Percentiles rank a stretch among this genome's conserved stretches.
These are phyloP conservation scores for Dactylellina parvicollis DNA, from an alignment of 2,329 filamentous ascomycete genomes.

Conservation along the genomic window DNA sequence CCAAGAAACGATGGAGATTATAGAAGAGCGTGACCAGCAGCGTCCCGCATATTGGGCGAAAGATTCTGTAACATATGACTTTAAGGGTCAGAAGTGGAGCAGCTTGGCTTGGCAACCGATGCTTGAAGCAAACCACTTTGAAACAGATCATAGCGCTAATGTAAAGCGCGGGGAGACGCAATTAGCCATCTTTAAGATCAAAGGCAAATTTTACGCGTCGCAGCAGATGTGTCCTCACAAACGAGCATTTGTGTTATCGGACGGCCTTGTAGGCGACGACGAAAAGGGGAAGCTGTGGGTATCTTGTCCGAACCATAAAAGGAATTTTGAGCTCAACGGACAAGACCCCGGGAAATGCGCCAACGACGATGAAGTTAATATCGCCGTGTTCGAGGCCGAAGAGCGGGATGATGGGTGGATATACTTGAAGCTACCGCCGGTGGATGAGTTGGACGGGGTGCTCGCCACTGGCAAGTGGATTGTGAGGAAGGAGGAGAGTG, in stretches of 20 bases:
- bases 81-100: slow-evolving; percentile 74
- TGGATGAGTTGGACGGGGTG: slow-evolving; percentile 80
- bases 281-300: slow-evolving; percentile 76
- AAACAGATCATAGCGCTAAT: slow-evolving; percentile 72
- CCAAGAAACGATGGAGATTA: slow-evolving; percentile 74
- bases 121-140: slow-evolving; percentile 75
- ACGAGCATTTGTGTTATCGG: slow-evolving; percentile 85
- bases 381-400: slow-evolving; percentile 83
- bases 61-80: slow-evolving; percentile 74
- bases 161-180: slow-evolving; percentile 90
- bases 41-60: slow-evolving; percentile 82
- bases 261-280: slow-evolving; percentile 79
- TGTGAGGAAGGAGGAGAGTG: slow-evolving; percentile 75
- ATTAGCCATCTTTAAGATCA: slow-evolving; percentile 84
- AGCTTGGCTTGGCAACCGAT: slow-evolving; percentile 81
- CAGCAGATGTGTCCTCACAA: slow-evolving; percentile 97
- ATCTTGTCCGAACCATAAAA: slow-evolving; percentile 87
- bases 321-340: slow-evolving; percentile 81
- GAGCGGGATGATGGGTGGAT: slow-evolving; percentile 79
- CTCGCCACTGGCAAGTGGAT: slow-evolving; percentile 82
- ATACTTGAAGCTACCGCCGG: slow-evolving; percentile 80
- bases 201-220: slow-evolving; percentile 81
- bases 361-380: slow-evolving; percentile 78
- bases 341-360: slow-evolving; percentile 74
- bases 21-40: slow-evolving; percentile 76